These are phyloP conservation scores for Metschnikowia henanensis DNA, from an alignment of 805 yeast genomes.

Conservation along the genomic window DNA sequence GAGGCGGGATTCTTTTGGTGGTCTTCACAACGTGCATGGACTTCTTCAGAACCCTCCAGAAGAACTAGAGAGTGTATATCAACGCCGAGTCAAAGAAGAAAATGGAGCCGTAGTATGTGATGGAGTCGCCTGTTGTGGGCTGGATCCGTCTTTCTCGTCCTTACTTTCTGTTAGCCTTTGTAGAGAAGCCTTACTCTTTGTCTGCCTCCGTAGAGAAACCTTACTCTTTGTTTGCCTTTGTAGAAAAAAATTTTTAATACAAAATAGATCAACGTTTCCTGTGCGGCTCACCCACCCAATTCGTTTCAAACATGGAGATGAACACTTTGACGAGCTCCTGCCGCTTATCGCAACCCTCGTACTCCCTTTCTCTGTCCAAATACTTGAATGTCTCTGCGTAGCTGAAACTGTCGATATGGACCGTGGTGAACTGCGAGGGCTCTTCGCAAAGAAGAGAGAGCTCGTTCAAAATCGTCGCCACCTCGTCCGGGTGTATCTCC, in stretches of 20 bases:
- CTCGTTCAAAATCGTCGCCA: constrained; percentile 11
- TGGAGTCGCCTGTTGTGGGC: no score
- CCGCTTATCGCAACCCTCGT: constrained; percentile 9
- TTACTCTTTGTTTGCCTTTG: neutral
- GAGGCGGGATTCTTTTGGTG: constrained; percentile 97
- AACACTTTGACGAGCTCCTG: constrained; percentile 11
- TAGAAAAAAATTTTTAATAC: no score
- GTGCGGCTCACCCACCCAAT: constrained; percentile 7
- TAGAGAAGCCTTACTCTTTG: neutral
- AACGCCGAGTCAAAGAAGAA: no score
- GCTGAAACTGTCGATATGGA: constrained; percentile 13
- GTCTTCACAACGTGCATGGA: constrained; percentile 97
- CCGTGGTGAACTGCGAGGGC: constrained; percentile 5
- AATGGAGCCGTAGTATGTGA: no score
- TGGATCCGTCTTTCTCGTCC: neutral
- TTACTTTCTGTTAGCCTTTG: neutral
- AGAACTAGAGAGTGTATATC: constrained; percentile 5
- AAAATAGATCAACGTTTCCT: neutral
- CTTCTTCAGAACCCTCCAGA: constrained; percentile 69
- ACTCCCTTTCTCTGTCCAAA: constrained; percentile 6
- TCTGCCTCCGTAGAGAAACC: neutral
- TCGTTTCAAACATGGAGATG: constrained; percentile 7
- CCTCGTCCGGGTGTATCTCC: constrained; percentile 13
- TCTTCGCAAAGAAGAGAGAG: constrained; percentile 11
- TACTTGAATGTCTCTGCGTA: constrained; percentile 25